These are phyloP conservation scores for Plantago major DNA, from an alignment of 257 asterid genomes.

Conservation along the genomic window DNA sequence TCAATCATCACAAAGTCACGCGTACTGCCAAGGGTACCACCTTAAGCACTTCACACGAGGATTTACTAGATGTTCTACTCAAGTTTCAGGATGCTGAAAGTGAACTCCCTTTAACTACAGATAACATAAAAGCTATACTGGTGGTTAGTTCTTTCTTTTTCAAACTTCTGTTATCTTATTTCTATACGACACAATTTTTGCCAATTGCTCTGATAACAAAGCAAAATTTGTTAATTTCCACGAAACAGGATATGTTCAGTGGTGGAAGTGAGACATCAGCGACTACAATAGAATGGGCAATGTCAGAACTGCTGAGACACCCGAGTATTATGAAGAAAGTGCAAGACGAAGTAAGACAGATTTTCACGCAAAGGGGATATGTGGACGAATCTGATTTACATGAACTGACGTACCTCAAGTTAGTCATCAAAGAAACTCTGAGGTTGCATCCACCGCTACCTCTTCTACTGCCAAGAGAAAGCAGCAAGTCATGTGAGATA, in stretches of 20 bases:
- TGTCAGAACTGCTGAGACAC: constrained; percentile 20
- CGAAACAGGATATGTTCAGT: constrained; percentile 17
- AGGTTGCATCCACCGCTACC: constrained; percentile 14
- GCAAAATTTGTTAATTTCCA: not conserved
- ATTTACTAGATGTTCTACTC: constrained; percentile 21
- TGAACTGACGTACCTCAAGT: constrained; percentile 10
- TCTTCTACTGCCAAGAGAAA: constrained; percentile 14
- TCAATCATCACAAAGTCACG: constrained; percentile 17
- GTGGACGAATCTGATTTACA: not conserved
- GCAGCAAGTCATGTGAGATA: constrained; percentile 10
- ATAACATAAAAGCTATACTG: constrained; percentile 21
- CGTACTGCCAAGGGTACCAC: not conserved
- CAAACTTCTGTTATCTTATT: not conserved
- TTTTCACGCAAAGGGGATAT: constrained; percentile 2
- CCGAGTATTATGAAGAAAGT: constrained; percentile 11
- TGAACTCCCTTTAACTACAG: constrained; percentile 2
- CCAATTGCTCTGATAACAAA: not conserved
- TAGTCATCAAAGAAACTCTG: not conserved
- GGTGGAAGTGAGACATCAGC: constrained; percentile 26
- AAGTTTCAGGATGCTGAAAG: constrained; percentile 9
- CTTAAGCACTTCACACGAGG: not conserved
- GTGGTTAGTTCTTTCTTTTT: not conserved
- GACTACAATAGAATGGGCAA: constrained; percentile 19
- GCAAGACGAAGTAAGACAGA: constrained; percentile 13
- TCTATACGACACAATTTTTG: not conserved